Percentiles rank a stretch among this genome's conserved stretches.
Conservation (phyloP, 768 basidiomycete genomes). For the Tephrocybe sp. region DNA sequence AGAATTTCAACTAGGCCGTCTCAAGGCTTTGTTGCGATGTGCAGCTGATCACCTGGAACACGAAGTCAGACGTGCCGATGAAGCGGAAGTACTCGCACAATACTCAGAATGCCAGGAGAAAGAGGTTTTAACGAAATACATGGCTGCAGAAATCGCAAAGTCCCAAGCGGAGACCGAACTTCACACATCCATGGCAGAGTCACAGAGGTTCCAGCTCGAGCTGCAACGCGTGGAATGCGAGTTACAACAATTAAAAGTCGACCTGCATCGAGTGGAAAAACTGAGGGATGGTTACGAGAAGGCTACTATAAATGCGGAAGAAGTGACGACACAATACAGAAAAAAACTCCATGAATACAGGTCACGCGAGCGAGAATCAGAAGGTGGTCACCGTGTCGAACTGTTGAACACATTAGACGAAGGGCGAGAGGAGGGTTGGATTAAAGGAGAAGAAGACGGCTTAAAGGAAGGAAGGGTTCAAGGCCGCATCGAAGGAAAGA, state of each 20-base stretch:
- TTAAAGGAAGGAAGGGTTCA: conserved; percentile 40
- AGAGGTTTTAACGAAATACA: conserved; percentile 37
- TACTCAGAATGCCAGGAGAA: conserved; percentile 49
- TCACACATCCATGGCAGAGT: conserved; percentile 36
- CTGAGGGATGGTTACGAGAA: conserved; percentile 44
- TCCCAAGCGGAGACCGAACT: conserved; percentile 32
- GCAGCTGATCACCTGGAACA: conserved; percentile 56
- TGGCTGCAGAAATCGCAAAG: conserved; percentile 40
- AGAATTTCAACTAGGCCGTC: conserved; percentile 54
- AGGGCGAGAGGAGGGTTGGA: conserved; percentile 43
- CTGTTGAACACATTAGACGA: conserved; percentile 45
- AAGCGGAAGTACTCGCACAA: conserved; percentile 49
- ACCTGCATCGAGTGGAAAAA: conserved; percentile 33
- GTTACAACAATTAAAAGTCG: conserved; percentile 31
- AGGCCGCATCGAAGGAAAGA: conserved; percentile 38
- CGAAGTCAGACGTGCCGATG: conserved; percentile 55
- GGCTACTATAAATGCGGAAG: conserved; percentile 40
- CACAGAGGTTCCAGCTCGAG: conserved; percentile 45
- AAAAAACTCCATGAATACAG: conserved; percentile 44
- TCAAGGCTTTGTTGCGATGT: conserved; percentile 51
- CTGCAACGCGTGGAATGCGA: conserved; percentile 48
- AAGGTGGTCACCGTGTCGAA: conserved; percentile 40
- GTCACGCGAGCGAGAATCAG: conserved; percentile 39
- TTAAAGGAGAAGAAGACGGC: conserved; percentile 42
- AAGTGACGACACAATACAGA: conserved; percentile 42